Evolutionary conservation across 306 rosid species (phyloP).

Genomic region (Gillenia trifoliata): DNA sequence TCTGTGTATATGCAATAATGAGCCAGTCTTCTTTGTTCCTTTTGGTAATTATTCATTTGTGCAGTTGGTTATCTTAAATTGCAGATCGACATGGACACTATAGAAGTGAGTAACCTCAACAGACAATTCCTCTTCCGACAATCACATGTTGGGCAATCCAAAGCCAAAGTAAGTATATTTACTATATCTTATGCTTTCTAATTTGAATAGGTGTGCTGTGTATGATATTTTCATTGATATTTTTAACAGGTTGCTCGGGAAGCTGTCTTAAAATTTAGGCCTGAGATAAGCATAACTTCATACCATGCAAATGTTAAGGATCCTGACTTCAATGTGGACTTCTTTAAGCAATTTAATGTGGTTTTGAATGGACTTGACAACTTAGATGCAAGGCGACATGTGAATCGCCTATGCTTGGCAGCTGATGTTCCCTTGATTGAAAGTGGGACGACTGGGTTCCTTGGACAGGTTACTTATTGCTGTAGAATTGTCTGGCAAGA

Average conservation of each 20-base stretch:
- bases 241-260: constrained; percentile 95
- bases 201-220: constrained; percentile 10
- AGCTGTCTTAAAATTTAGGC: constrained; percentile 92
- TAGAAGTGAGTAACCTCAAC: constrained; percentile 99
- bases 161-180: constrained; percentile 71
- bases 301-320: constrained; percentile 95
- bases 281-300: constrained; percentile 73
- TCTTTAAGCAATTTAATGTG: constrained; percentile 83
- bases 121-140: constrained; percentile 96
- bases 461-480: constrained; percentile 75
- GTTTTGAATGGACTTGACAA: constrained; percentile 98
- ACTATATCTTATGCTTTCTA: constrained; percentile 3
- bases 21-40: constrained; percentile 2
- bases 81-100: constrained; percentile 99
- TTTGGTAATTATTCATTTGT: constrained; percentile 3
- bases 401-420: constrained; percentile 93
- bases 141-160: constrained; percentile 96
- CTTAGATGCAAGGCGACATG: constrained; percentile 96
- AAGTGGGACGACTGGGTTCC: constrained; percentile 99
- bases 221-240: constrained; percentile 23
- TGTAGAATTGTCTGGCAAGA: constrained; percentile 14
- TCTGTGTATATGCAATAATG: constrained; percentile 10
- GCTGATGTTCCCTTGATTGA: constrained; percentile 93
- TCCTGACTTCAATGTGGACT: constrained; percentile 77
- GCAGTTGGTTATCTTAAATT: constrained; percentile 19